phyloP scores from a whole-genome alignment of 148 eudicot species.

The Nepenthes mirabilis region DNA sequence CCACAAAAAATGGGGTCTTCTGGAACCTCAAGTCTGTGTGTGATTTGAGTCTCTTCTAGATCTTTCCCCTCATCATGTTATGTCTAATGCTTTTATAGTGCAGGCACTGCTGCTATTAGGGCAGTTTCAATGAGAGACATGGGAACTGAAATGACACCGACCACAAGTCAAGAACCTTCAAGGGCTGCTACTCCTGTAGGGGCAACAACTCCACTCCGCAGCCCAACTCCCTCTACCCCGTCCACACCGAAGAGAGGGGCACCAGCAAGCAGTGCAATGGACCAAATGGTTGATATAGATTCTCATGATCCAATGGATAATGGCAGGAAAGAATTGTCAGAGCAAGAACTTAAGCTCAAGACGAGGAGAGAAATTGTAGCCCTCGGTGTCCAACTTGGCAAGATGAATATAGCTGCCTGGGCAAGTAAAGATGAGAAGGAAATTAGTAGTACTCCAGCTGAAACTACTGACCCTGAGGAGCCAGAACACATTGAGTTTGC shows the following conservation, averaged over 20 bases:
- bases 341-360: conserved; percentile 70
- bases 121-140: conserved; percentile 94
- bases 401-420: conserved; percentile 96
- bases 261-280: conserved; percentile 28
- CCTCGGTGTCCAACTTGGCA: conserved; percentile 91
- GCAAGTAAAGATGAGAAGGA: conserved; percentile 85
- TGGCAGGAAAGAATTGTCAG: conserved; percentile 43
- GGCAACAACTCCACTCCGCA: conserved; percentile 76
- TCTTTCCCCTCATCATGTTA: not conserved
- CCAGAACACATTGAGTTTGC: conserved; percentile 40
- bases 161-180: conserved; percentile 91
- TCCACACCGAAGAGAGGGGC: conserved; percentile 74
- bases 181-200: conserved; percentile 78
- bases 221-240: conserved; percentile 78
- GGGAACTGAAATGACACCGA: conserved; percentile 99
- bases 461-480: conserved; percentile 20
- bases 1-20: no score
- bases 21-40: no score
- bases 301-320: conserved; percentile 15
- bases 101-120: conserved; percentile 50
- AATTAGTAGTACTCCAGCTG: conserved; percentile 22
- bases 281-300: conserved; percentile 12
- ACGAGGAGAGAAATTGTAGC: conserved; percentile 83
- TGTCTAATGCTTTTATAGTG: not conserved
- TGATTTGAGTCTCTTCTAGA: not conserved